Evolutionary conservation across 371 early-diverging fungal species (phyloP).

Genomic region (Coemansia sp.): DNA sequence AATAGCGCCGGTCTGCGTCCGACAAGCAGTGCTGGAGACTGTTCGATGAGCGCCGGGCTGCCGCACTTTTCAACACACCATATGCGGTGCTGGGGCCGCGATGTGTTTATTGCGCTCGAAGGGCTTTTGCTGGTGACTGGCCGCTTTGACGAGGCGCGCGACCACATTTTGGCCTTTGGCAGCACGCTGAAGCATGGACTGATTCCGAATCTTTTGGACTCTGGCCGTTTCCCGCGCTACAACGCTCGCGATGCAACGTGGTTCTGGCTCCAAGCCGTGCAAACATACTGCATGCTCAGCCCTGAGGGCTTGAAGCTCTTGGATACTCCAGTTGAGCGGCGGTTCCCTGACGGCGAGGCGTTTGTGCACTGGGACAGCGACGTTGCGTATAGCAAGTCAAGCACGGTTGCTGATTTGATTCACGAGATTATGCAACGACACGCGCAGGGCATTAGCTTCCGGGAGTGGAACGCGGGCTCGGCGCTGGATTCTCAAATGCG

Average conservation of each 20-base stretch:
- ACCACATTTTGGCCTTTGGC: constrained; percentile 87
- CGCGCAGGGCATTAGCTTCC: constrained; percentile 87
- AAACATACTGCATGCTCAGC: constrained; percentile 71
- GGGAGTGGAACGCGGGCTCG: constrained; percentile 93
- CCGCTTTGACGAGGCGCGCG: constrained; percentile 73
- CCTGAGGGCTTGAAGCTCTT: constrained; percentile 80
- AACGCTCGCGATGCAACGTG: constrained; percentile 96
- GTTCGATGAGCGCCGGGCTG: constrained; percentile 89
- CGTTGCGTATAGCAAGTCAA: constrained; percentile 58
- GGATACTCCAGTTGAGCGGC: constrained; percentile 65
- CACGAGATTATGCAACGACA: constrained; percentile 90
- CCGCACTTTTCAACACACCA: constrained; percentile 92
- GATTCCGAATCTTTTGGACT: constrained; percentile 93
- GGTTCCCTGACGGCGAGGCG: constrained; percentile 77
- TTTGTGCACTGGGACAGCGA: constrained; percentile 68
- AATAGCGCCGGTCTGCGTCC: constrained; percentile 81
- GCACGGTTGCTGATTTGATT: constrained; percentile 80
- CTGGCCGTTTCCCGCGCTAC: constrained; percentile 81
- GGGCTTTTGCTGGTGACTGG: constrained; percentile 85
- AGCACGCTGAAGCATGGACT: constrained; percentile 85
- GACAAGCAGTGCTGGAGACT: constrained; percentile 42
- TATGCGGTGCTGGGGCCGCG: constrained; percentile 98
- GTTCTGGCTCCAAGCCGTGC: constrained; percentile 91
- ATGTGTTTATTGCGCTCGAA: constrained; percentile 87
- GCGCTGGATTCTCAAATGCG: constrained; percentile 88